Evolutionary conservation across 768 basidiomycete genomes (phyloP).

Genomic region (Hemileccinum impolitum): DNA sequence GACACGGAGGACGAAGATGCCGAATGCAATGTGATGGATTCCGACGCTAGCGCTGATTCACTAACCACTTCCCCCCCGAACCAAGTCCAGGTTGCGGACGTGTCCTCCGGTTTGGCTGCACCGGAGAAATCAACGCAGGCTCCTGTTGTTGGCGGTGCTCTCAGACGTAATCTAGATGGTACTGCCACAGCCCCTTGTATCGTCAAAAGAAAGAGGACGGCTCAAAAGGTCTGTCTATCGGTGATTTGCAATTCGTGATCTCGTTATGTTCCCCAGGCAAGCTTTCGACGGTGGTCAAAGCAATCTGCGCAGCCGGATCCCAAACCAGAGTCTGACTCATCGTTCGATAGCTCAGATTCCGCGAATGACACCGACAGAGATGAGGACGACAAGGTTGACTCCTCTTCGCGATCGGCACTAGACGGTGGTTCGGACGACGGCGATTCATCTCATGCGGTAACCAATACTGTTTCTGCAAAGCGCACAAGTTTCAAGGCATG

Average conservation of each 20-base stretch:
- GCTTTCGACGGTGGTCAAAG: conserved; percentile 52
- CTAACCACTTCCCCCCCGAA: not conserved
- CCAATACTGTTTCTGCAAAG: conserved; percentile 28
- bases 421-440: conserved; percentile 17
- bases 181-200: conserved; percentile 46
- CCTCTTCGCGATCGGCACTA: conserved; percentile 11
- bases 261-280: conserved; percentile 26
- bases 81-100: conserved; percentile 16
- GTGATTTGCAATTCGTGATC: conserved; percentile 2
- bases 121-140: conserved; percentile 15
- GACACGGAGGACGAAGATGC: conserved; percentile 34
- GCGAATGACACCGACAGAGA: conserved; percentile 49
- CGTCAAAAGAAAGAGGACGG: conserved; percentile 41
- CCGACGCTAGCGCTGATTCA: conserved; percentile 16
- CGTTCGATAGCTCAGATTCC: conserved; percentile 79
- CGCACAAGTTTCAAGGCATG: conserved; percentile 79
- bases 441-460: conserved; percentile 14
- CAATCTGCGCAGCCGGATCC: conserved; percentile 26
- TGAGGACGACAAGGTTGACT: conserved; percentile 17
- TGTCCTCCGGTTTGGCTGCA: conserved; percentile 5
- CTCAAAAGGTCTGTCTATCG: conserved; percentile 39
- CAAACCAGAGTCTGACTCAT: conserved; percentile 48
- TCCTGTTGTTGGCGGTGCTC: conserved; percentile 54
- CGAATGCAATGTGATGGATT: conserved; percentile 32
- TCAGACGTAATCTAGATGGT: conserved; percentile 67